phyloP scores from a whole-genome alignment of 2,329 filamentous ascomycete genomes.

The Stagonosporopsis cucurbitacearum region DNA sequence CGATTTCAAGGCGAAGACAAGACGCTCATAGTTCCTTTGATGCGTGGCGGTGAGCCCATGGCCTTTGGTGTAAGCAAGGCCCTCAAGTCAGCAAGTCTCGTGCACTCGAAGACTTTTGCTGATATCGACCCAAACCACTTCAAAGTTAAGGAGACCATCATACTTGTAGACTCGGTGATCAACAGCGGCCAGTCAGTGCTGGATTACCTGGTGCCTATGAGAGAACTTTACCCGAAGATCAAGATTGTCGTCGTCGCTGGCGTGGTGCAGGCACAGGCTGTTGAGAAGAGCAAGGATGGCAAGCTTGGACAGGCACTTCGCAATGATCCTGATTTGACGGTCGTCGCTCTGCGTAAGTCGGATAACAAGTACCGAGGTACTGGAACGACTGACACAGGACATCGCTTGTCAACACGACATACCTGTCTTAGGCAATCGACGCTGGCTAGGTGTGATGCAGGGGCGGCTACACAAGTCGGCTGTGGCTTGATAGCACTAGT shows the following conservation, averaged over 20 bases:
- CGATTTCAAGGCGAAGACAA: constrained; percentile 55
- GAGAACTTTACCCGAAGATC: constrained; percentile 46
- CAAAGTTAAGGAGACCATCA: constrained; percentile 46
- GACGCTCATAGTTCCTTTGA: constrained; percentile 65
- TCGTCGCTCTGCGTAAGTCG: constrained; percentile 63
- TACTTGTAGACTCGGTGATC: constrained; percentile 68
- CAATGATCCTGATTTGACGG: constrained; percentile 33
- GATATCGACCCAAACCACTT: constrained; percentile 57
- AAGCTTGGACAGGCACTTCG: constrained; percentile 23
- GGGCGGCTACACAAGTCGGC: no score
- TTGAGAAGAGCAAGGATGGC: constrained; percentile 25
- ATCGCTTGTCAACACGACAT: constrained; percentile 64
- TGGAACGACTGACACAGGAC: constrained; percentile 63
- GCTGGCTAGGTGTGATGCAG: neutral
- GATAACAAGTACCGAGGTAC: constrained; percentile 62
- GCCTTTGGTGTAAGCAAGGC: constrained; percentile 63
- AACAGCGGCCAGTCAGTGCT: constrained; percentile 62
- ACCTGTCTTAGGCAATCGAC: neutral
- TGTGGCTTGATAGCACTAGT: no score
- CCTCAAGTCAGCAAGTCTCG: constrained; percentile 60
- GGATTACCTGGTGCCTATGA: constrained; percentile 58
- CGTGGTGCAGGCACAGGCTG: constrained; percentile 56
- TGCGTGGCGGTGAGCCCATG: constrained; percentile 69
- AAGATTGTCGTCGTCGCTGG: constrained; percentile 62
- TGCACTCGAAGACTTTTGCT: constrained; percentile 53